Conservation (phyloP, 2,329 filamentous ascomycete species). For the Penicillium thymicola region DNA sequence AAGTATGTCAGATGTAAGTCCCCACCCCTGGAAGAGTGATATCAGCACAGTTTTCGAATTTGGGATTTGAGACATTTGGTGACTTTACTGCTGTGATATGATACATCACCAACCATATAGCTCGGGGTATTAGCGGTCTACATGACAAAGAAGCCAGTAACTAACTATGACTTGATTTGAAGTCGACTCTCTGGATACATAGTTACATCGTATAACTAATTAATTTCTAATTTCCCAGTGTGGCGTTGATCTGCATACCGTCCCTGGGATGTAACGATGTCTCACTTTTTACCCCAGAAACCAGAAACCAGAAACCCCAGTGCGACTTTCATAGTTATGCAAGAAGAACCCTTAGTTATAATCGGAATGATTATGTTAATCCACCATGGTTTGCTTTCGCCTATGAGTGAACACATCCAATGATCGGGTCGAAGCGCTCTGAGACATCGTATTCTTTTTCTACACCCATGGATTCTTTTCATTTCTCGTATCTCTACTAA, state of each 20-base stretch:
- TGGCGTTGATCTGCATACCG: conserved; percentile 3
- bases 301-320: conserved; percentile 3
- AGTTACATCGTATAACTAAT: not conserved
- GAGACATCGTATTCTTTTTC: conserved; percentile 12
- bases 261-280: conserved; percentile 23
- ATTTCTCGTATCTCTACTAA: not conserved
- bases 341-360: not conserved
- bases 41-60: not conserved
- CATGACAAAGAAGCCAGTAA: not conserved
- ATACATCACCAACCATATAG: conserved; percentile 22
- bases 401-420: not conserved
- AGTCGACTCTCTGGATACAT: not conserved
- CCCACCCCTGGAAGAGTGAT: not conserved
- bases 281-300: conserved; percentile 9
- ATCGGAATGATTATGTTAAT: not conserved
- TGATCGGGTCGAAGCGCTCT: conserved; percentile 6
- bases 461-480: not conserved
- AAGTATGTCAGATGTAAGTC: not conserved
- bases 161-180: not conserved
- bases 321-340: not conserved
- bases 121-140: not conserved
- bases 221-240: not conserved
- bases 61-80: conserved; percentile 1
- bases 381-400: not conserved
- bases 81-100: conserved; percentile 16